Evolutionary conservation across 768 basidiomycete genomes (phyloP).

Genomic region (Phylloporus sp.): DNA sequence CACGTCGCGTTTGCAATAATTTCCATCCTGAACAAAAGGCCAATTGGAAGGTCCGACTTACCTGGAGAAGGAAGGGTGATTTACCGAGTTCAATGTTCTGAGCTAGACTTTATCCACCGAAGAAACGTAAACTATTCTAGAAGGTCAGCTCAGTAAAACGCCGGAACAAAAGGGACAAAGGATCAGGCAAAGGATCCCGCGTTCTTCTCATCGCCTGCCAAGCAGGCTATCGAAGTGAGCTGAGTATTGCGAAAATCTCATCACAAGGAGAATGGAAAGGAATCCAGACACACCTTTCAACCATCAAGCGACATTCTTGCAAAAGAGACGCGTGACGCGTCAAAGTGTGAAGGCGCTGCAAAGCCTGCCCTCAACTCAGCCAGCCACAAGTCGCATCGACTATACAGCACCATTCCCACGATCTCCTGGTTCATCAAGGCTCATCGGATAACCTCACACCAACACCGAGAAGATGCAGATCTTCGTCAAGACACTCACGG

Average conservation of each 20-base stretch:
- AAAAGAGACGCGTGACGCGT: too few species aligned
- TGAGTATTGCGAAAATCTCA: constrained; percentile 47
- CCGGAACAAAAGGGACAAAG: not conserved
- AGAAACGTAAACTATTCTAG: not conserved
- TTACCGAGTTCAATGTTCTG: too few species aligned
- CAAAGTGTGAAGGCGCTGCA: too few species aligned
- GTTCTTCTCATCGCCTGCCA: constrained; percentile 51
- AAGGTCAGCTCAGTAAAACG: constrained; percentile 1
- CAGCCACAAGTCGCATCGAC: constrained; percentile 26
- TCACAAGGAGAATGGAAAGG: constrained; percentile 11
- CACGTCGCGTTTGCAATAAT: constrained; percentile 54
- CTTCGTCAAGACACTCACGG: constrained; percentile 86
- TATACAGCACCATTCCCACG: constrained; percentile 33
- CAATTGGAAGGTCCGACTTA: constrained; percentile 8
- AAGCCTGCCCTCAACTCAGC: constrained; percentile 23
- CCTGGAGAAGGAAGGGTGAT: not conserved
- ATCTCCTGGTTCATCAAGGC: not conserved
- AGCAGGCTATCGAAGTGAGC: constrained; percentile 62
- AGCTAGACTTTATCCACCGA: not conserved
- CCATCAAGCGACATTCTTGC: not conserved
- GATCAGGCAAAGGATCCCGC: constrained; percentile 39
- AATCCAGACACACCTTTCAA: not conserved
- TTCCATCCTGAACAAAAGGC: constrained; percentile 39
- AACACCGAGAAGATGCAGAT: constrained; percentile 51
- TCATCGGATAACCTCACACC: not conserved